Conservation (phyloP, 2,329 filamentous ascomycete genomes). For the Botryotinia narcissicola region DNA sequence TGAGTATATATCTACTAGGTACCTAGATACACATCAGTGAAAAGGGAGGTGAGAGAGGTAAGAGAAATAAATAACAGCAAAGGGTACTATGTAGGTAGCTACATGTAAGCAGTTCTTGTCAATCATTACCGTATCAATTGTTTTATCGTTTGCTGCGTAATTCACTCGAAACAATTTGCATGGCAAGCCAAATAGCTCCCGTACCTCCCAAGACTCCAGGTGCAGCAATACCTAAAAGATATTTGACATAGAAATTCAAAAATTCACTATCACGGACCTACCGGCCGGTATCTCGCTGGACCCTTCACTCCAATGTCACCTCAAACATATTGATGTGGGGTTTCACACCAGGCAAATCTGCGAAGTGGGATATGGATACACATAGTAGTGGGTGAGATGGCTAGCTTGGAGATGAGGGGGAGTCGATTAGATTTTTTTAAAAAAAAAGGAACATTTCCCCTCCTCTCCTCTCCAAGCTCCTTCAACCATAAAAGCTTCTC, state of each 20-base stretch:
- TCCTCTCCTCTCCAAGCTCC: neutral
- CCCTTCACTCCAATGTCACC: neutral
- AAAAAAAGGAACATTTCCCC: neutral
- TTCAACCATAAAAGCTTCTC: neutral
- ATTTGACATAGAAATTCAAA: neutral
- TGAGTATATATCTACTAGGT: neutral
- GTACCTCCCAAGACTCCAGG: neutral
- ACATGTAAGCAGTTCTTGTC: no score
- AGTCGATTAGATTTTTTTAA: neutral
- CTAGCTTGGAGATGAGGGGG: neutral
- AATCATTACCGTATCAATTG: neutral
- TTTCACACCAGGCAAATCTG: neutral
- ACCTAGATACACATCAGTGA: neutral
- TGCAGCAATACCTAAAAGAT: neutral
- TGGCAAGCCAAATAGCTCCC: neutral
- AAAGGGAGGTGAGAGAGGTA: neutral
- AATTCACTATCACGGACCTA: neutral
- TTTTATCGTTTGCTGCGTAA: neutral
- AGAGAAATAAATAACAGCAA: neutral
- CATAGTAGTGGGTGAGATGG: neutral
- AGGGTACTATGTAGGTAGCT: no score
- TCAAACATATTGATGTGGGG: neutral
- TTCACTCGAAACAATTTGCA: neutral
- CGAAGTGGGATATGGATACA: neutral
- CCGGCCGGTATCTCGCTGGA: neutral